A percentile compares a stretch with the other conserved stretches of the same genome.
Conservation (phyloP, 2,329 filamentous ascomycete species). For the Trichoderma brevicompactum region DNA sequence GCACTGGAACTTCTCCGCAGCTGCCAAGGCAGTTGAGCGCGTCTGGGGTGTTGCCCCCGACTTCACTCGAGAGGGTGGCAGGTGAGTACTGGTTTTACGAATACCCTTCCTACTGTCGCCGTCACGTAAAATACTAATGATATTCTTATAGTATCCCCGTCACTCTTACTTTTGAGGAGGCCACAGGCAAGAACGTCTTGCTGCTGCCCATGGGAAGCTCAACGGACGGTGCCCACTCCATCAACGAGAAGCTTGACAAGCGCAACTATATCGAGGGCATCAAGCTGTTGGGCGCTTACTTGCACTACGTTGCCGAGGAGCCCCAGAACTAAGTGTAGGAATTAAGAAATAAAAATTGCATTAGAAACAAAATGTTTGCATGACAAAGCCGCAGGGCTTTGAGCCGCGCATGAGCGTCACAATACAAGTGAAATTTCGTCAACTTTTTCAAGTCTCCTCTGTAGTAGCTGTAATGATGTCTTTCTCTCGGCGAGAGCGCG, state of each 20-base stretch:
- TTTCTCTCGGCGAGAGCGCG: background rate
- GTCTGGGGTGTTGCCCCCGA: constrained; percentile 94
- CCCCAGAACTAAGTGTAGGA: constrained; percentile 50
- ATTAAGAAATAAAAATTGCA: constrained; percentile 1
- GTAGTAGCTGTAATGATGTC: background rate
- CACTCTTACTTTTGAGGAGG: constrained; percentile 95
- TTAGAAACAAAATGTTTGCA: background rate
- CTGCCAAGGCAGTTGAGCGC: constrained; percentile 91
- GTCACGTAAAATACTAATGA: background rate
- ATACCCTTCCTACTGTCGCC: background rate
- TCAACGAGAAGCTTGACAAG: constrained; percentile 98
- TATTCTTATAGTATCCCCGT: constrained; percentile 76
- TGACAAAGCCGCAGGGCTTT: background rate
- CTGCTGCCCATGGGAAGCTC: constrained; percentile 96
- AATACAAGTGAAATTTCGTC: background rate
- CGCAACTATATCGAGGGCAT: constrained; percentile 98
- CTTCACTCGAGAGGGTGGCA: constrained; percentile 93
- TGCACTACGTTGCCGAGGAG: constrained; percentile 96
- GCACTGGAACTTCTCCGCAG: constrained; percentile 98
- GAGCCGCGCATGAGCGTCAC: background rate
- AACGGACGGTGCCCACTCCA: constrained; percentile 94
- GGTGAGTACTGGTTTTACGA: constrained; percentile 51
- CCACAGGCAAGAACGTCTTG: constrained; percentile 96
- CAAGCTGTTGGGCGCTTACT: constrained; percentile 90
- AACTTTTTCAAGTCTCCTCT: background rate